phyloP scores from a whole-genome alignment of 140 eudicot genomes.

The Cichorium intybus region DNA sequence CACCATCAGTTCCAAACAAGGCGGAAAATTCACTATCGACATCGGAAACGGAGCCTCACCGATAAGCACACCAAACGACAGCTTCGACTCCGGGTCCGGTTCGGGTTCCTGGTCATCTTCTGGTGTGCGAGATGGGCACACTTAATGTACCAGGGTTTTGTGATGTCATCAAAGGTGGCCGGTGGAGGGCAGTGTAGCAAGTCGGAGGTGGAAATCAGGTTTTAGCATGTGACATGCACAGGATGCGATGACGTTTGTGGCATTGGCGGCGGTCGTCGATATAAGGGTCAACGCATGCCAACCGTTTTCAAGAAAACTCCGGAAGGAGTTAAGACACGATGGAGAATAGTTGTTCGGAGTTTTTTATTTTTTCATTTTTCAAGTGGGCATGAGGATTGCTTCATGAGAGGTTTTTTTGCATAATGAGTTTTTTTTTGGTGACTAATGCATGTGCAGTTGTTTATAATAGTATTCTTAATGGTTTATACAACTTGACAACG shows the following conservation, averaged over 20 bases:
- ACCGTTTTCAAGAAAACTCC: constrained; percentile 71
- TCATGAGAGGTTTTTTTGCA: constrained; percentile 12
- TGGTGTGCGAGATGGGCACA: constrained; percentile 81
- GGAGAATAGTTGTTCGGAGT: constrained; percentile 38
- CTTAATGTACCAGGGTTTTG: constrained; percentile 76
- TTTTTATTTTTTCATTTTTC: neutral
- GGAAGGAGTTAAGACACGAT: constrained; percentile 77
- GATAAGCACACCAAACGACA: constrained; percentile 67
- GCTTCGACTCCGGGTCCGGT: constrained; percentile 54
- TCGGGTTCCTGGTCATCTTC: constrained; percentile 56
- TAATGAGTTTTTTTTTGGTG: neutral
- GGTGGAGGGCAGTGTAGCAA: constrained; percentile 53
- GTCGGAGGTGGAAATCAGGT: constrained; percentile 92
- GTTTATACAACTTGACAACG: neutral
- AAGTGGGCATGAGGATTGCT: constrained; percentile 16
- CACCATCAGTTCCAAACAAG: constrained; percentile 43
- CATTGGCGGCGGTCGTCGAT: constrained; percentile 89
- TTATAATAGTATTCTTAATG: constrained; percentile 8
- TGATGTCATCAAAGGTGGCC: constrained; percentile 85
- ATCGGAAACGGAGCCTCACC: constrained; percentile 61
- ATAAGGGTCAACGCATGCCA: constrained; percentile 85
- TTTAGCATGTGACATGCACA: constrained; percentile 87
- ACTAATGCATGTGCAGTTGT: constrained; percentile 24
- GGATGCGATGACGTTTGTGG: constrained; percentile 92
- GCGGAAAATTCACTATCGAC: constrained; percentile 77